Evolutionary conservation across 306 rosid species (phyloP).

Genomic region (Purshia tridentata): DNA sequence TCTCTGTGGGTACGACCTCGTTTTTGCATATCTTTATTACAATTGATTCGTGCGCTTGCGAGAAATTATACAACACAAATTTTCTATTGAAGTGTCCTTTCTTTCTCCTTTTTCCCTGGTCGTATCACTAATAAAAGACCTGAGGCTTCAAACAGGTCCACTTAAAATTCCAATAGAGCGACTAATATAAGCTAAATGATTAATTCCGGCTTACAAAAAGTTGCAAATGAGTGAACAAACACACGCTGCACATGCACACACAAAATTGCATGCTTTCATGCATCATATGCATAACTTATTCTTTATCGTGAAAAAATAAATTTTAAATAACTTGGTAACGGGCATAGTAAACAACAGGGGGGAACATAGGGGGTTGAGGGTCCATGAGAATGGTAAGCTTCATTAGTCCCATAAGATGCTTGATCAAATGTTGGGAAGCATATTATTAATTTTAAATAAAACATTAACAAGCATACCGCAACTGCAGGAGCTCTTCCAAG

Average conservation of each 20-base stretch:
- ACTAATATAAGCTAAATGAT: background rate
- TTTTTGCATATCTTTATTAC: too few relatives aligned
- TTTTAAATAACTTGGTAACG: too few relatives aligned
- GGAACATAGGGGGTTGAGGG: background rate
- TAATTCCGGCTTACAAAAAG: background rate
- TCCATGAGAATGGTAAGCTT: background rate
- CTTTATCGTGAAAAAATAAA: background rate
- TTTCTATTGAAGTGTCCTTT: too few relatives aligned
- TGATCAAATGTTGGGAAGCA: background rate
- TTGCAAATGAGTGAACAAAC: background rate
- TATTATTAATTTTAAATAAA: constrained; percentile 8
- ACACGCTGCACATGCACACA: background rate
- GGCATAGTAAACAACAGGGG: background rate
- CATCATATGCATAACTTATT: background rate
- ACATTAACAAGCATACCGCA: constrained; percentile 47
- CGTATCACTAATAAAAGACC: too few relatives aligned
- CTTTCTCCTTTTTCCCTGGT: too few relatives aligned
- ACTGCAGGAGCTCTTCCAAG: constrained; percentile 98
- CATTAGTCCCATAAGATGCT: background rate
- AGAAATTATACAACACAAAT: too few relatives aligned
- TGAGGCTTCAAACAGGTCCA: background rate
- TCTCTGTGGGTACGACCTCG: too few relatives aligned
- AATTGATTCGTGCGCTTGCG: too few relatives aligned
- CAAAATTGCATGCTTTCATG: background rate
- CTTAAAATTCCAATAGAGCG: background rate